Base-by-base conservation (phyloP, 2,329 filamentous ascomycete genomes). In the Penicillium frequentans region DNA sequence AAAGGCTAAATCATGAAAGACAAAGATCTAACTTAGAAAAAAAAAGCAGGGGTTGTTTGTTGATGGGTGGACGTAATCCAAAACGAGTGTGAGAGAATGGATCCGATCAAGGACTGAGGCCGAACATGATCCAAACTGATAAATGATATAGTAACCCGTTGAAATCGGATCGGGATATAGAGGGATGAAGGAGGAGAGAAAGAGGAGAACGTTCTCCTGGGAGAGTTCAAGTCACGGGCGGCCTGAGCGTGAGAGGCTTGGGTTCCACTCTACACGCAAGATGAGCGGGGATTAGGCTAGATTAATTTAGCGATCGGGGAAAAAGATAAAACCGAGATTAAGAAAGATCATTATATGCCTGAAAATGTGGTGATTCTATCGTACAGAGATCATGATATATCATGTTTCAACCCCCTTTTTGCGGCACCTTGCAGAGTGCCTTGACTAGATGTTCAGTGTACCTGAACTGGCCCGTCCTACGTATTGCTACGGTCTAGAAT, bases 1-100 rank as follows among this genome's bases (percentile, higher is more conserved):
- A 66, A 33, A 59, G 45, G 61, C 59, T 62, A 54, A 61, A 53
- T 70, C 69, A 68, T 71, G 52, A 65, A 60, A 43, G 33, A 52
- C 49, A 29, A 55, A 42, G 26, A 29, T 29, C 33, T 54, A 35
- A 29, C 29, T 55, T 3, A 23, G 3, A 33, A 35, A 33, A 33
- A 54, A 52, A 51, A 64, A 23, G 45, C 14, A n/a, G 23, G 16
- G 21, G 5, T 48, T 39, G 35, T 39, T 39, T 39, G 35, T 39
- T 39, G 35, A 39, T 19, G n/a, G 9, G 39, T 21, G 19, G 19
- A 21, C 23, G 35, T 42, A 42, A 42, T 42, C 39, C 39, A 23
- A 42, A 68, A 60, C 55, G 63, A 68, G 64, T 57, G 64, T 61
- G 49, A 44, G 51, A 13, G 43, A 50, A 53, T 49, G 58, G 57